phyloP scores from a whole-genome alignment of 768 basidiomycete genomes.

The Tricholoma furcatifolium region DNA sequence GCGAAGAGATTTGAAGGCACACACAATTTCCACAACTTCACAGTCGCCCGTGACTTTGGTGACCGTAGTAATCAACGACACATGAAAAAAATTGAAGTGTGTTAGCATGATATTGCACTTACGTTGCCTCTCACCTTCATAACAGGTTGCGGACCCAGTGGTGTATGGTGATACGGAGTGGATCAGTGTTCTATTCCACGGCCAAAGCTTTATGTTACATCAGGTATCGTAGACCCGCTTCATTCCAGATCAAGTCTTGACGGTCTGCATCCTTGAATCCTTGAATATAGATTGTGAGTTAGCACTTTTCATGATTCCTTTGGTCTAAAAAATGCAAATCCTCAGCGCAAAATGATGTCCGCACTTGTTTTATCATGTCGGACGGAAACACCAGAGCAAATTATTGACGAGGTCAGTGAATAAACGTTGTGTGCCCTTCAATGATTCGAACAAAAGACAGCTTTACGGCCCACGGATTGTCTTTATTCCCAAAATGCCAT shows the following conservation, averaged over 20 bases:
- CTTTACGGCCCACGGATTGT: conserved; percentile 77
- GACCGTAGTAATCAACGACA: conserved; percentile 83
- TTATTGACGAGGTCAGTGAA: conserved; percentile 67
- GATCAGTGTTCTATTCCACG: conserved; percentile 91
- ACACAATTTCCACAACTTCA: conserved; percentile 98
- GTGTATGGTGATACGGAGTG: conserved; percentile 93
- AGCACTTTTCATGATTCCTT: conserved; percentile 13
- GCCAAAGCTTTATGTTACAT: conserved; percentile 99
- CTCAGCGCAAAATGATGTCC: conserved; percentile 96
- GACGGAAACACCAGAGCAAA: conserved; percentile 67
- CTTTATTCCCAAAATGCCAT: conserved; percentile 93
- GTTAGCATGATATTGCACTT: not conserved
- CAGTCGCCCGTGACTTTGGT: conserved; percentile 79
- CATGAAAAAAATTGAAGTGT: conserved; percentile 85
- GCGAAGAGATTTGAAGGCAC: conserved; percentile 77
- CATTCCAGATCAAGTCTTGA: not conserved
- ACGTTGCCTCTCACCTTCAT: not conserved
- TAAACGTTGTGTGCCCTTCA: not conserved
- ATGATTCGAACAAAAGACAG: conserved; percentile 28
- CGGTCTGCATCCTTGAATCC: not conserved
- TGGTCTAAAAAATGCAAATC: conserved; percentile 13
- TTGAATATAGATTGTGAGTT: conserved; percentile 46
- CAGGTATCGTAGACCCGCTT: conserved; percentile 61
- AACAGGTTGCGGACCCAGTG: conserved; percentile 77
- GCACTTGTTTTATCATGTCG: conserved; percentile 77